Evolutionary conservation across 2,329 filamentous ascomycete species (phyloP).

Genomic region (Aspergillus quadrilineatus): DNA sequence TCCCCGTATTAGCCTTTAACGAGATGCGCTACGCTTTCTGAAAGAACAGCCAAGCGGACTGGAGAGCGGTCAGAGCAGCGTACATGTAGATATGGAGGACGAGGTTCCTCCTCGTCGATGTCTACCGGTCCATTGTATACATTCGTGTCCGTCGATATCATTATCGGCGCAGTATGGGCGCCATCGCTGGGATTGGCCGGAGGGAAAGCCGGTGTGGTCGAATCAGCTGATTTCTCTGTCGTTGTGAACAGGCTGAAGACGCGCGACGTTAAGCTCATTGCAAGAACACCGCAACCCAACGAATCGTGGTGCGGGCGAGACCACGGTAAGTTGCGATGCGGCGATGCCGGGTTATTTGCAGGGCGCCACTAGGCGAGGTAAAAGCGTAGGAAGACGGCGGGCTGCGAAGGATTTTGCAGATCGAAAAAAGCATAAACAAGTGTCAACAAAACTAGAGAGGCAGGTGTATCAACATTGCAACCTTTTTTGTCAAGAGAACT

Average conservation of each 20-base stretch:
- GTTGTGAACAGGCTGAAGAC: slow-evolving; percentile 54
- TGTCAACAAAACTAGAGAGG: slow-evolving; percentile 11
- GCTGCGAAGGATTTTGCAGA: not conserved
- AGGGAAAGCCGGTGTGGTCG: slow-evolving; percentile 29
- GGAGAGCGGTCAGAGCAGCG: slow-evolving; percentile 31
- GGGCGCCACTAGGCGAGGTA: slow-evolving; percentile 16
- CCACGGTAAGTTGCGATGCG: slow-evolving; percentile 28
- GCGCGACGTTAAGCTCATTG: slow-evolving; percentile 60
- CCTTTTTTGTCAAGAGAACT: not conserved
- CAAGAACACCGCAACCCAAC: slow-evolving; percentile 38
- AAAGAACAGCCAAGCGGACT: not conserved
- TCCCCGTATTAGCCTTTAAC: not conserved
- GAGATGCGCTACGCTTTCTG: not conserved
- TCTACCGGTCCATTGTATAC: slow-evolving; percentile 40
- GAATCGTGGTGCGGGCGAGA: slow-evolving; percentile 32
- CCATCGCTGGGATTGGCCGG: slow-evolving; percentile 28
- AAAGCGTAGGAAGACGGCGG: not conserved
- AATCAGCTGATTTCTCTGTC: slow-evolving; percentile 34
- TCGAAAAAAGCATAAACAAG: not conserved
- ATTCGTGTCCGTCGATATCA: slow-evolving; percentile 14
- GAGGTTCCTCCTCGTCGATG: slow-evolving; percentile 54
- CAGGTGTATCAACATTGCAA: slow-evolving; percentile 17
- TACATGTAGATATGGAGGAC: slow-evolving; percentile 65
- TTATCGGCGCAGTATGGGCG: slow-evolving; percentile 18
- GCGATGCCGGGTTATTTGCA: slow-evolving; percentile 17